Conservation (phyloP, 768 basidiomycete species). For the Boletus speciosus region DNA sequence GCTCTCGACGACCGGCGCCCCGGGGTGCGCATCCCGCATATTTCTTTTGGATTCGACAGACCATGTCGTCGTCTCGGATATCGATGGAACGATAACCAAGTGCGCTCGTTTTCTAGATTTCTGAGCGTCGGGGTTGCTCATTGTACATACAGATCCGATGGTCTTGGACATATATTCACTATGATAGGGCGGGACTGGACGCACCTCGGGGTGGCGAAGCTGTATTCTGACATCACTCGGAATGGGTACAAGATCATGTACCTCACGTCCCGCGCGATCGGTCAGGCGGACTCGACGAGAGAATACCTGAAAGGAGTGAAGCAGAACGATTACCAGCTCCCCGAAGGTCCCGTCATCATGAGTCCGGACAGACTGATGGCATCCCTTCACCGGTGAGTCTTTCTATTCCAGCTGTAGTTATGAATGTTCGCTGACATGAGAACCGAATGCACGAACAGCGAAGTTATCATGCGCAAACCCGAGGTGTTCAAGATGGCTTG, state of each 20-base stretch:
- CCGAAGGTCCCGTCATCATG: slow-evolving; percentile 98
- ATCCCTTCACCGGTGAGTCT: slow-evolving; percentile 80
- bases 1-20: slow-evolving; percentile 73
- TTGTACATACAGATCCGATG: slow-evolving; percentile 69
- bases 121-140: not conserved
- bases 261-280: slow-evolving; percentile 93
- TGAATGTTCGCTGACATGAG: not conserved
- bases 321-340: slow-evolving; percentile 94
- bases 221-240: slow-evolving; percentile 91
- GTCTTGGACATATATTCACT: slow-evolving; percentile 92
- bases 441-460: slow-evolving; percentile 43
- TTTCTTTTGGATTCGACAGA: slow-evolving; percentile 96
- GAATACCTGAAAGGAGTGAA: slow-evolving; percentile 93
- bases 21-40: slow-evolving; percentile 87
- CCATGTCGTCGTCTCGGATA: slow-evolving; percentile 90
- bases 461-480: slow-evolving; percentile 98
- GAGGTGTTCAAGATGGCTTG: slow-evolving; percentile 99
- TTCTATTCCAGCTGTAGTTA: not conserved
- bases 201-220: slow-evolving; percentile 92
- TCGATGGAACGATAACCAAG: slow-evolving; percentile 99
- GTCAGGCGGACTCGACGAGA: slow-evolving; percentile 94
- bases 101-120: slow-evolving; percentile 36
- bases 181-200: slow-evolving; percentile 99
- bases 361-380: slow-evolving; percentile 94
- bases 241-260: slow-evolving; percentile 99